phyloP scores from a whole-genome alignment of 2,329 filamentous ascomycete species.

The Tolypocladium tropicale region DNA sequence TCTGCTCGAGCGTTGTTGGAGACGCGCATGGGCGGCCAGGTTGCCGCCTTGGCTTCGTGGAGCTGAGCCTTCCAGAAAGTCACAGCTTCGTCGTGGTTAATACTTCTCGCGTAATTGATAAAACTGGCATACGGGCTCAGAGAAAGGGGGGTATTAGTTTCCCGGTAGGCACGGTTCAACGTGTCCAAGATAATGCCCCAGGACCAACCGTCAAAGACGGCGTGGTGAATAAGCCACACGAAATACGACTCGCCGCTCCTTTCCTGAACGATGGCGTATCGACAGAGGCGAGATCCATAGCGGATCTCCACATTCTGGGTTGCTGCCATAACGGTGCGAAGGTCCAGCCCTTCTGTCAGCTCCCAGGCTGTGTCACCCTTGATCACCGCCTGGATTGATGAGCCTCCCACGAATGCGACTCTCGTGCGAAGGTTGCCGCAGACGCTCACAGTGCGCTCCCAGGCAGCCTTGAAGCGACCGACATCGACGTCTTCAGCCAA shows the following conservation, averaged over 20 bases:
- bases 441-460: conserved; percentile 8
- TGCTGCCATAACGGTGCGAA: background rate
- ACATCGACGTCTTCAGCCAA: conserved; percentile 11
- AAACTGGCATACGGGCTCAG: background rate
- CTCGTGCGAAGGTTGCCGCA: conserved; percentile 7
- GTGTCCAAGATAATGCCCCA: background rate
- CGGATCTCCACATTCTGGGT: background rate
- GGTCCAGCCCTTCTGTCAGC: background rate
- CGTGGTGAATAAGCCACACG: conserved; percentile 15
- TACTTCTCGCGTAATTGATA: background rate
- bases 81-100: background rate
- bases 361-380: background rate
- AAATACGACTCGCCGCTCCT: conserved; percentile 5
- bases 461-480: conserved; percentile 15
- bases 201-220: conserved; percentile 16
- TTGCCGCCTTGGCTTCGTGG: background rate
- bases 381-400: conserved; percentile 4
- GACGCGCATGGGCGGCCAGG: background rate
- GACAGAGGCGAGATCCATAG: background rate
- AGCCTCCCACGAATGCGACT: conserved; percentile 2
- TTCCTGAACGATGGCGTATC: background rate
- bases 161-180: background rate
- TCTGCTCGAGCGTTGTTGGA: background rate
- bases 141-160: background rate
- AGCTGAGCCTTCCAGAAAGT: background rate